phyloP scores from a whole-genome alignment of 2,329 filamentous ascomycete genomes.

The Paraphoma chrysanthemicola region DNA sequence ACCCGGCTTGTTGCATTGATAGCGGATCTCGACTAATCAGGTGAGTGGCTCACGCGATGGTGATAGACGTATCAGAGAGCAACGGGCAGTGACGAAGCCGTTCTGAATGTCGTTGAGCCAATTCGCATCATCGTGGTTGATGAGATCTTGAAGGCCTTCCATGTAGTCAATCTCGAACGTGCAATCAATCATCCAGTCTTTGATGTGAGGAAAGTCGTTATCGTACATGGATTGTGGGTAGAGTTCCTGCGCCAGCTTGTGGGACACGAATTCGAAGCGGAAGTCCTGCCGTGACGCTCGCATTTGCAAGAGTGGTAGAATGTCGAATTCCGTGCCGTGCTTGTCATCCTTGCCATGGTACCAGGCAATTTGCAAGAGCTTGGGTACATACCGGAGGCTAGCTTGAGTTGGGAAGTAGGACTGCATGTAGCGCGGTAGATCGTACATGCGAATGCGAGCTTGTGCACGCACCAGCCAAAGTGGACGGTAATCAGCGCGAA shows the following conservation, averaged over 20 bases:
- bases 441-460: neutral
- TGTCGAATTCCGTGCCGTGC: neutral
- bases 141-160: no score
- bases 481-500: constrained; percentile 7
- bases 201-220: no score
- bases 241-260: neutral
- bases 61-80: no score
- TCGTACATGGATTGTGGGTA: no score
- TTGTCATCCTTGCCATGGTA: neutral
- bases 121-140: no score
- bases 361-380: neutral
- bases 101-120: no score
- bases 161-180: no score
- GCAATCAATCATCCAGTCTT: no score
- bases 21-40: no score
- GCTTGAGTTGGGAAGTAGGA: neutral
- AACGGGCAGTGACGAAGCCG: no score
- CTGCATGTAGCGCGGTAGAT: neutral
- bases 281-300: neutral
- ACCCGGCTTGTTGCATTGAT: no score
- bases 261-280: neutral
- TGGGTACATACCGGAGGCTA: neutral
- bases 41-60: no score
- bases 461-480: neutral
- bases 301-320: neutral